Conservation (phyloP, 768 basidiomycete genomes). For the Kwoniella europaea region DNA sequence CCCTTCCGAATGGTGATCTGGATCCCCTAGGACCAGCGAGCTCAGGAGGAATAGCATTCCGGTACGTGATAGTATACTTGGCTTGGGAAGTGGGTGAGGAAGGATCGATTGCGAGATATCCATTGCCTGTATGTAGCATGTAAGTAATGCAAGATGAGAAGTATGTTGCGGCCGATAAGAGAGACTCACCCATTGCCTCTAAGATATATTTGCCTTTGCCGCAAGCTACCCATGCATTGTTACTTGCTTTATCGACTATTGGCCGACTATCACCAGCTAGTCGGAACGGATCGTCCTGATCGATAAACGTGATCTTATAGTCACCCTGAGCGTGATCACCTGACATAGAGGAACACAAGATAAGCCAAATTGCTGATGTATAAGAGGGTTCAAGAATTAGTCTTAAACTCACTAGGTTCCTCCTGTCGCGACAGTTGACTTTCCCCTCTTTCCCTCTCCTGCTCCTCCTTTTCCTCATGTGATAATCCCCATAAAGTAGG, state of each 20-base stretch:
- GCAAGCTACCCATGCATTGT: slow-evolving; percentile 65
- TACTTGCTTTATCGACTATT: slow-evolving; percentile 20
- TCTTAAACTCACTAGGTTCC: slow-evolving; percentile 40
- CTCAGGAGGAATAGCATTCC: slow-evolving; percentile 29
- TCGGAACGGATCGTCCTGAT: slow-evolving; percentile 48
- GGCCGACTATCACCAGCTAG: slow-evolving; percentile 12
- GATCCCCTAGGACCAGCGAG: slow-evolving; percentile 7
- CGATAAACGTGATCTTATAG: slow-evolving; percentile 58
- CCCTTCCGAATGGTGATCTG: slow-evolving; percentile 20
- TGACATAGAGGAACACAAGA: not conserved
- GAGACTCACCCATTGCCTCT: slow-evolving; percentile 41
- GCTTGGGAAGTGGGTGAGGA: not conserved
- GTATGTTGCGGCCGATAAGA: too few species aligned
- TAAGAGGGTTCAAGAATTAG: not conserved
- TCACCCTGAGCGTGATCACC: not conserved
- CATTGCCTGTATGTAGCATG: slow-evolving; percentile 39
- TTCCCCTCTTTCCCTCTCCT: slow-evolving; percentile 21
- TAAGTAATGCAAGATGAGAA: too few species aligned
- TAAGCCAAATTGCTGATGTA: not conserved
- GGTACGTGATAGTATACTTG: slow-evolving; percentile 34
- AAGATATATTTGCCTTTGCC: slow-evolving; percentile 70
- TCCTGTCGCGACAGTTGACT: slow-evolving; percentile 3
- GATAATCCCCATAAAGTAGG: slow-evolving; percentile 82
- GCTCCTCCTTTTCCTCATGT: slow-evolving; percentile 70
- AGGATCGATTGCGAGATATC: slow-evolving; percentile 38